Percentiles rank a stretch among this genome's conserved stretches.
phyloP scores from a whole-genome alignment of 495 filamentous ascomycete genomes.

The Daldinia bambusicola region DNA sequence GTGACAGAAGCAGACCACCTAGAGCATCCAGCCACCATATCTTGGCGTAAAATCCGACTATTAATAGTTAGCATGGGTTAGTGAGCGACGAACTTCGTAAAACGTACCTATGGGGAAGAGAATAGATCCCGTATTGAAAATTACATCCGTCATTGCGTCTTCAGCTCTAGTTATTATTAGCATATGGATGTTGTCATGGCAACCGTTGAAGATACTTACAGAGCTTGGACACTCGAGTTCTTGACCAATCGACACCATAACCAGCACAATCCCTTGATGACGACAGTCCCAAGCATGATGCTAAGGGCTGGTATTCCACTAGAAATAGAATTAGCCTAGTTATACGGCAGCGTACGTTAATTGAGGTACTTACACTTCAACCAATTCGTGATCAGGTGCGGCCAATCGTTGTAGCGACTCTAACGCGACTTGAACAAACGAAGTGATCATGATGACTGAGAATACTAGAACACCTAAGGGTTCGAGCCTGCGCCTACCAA shows the following conservation, averaged over 20 bases:
- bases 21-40: conserved; percentile 90
- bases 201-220: conserved; percentile 60
- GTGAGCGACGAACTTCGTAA: conserved; percentile 36
- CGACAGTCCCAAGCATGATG: conserved; percentile 84
- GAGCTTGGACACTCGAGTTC: conserved; percentile 87
- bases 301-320: conserved; percentile 73
- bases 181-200: background rate
- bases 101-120: conserved; percentile 77
- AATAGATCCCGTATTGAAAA: conserved; percentile 94
- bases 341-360: background rate
- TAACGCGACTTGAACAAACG: conserved; percentile 85
- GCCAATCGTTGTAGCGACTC: conserved; percentile 76
- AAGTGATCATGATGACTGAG: conserved; percentile 85
- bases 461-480: conserved; percentile 84
- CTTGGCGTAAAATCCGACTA: conserved; percentile 77
- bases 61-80: conserved; percentile 5
- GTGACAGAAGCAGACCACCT: conserved; percentile 81
- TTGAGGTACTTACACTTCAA: conserved; percentile 64
- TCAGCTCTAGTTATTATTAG: conserved; percentile 59
- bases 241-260: conserved; percentile 89
- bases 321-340: conserved; percentile 16
- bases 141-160: conserved; percentile 64
- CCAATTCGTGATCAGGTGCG: conserved; percentile 70
- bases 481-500: conserved; percentile 78
- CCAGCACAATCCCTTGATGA: conserved; percentile 87